phyloP scores from a whole-genome alignment of 306 rosid genomes.

The Cicer chorassanicum region DNA sequence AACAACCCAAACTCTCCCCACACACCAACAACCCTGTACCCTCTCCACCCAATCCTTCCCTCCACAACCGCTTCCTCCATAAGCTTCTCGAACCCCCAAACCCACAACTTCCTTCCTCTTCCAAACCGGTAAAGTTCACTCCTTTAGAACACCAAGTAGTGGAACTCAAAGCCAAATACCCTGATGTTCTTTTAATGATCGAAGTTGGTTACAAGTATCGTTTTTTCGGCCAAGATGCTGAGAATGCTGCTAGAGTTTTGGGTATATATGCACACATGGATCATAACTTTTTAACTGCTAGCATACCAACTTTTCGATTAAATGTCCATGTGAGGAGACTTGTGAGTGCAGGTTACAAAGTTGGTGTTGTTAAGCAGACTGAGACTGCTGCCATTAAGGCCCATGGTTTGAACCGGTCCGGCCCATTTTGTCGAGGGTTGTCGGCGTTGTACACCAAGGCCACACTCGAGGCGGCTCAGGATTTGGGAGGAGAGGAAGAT shows the following conservation, averaged over 20 bases:
- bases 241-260: constrained; percentile 73
- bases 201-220: constrained; percentile 91
- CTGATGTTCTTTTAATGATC: constrained; percentile 89
- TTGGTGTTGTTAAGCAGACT: constrained; percentile 93
- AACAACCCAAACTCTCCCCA: constrained; percentile 66
- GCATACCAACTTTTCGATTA: constrained; percentile 81
- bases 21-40: constrained; percentile 57
- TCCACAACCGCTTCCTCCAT: constrained; percentile 73
- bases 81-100: constrained; percentile 73
- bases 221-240: constrained; percentile 84
- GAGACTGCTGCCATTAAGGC: constrained; percentile 95
- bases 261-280: constrained; percentile 84
- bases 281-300: constrained; percentile 82
- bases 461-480: constrained; percentile 82
- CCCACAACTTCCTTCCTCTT: constrained; percentile 38
- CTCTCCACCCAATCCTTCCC: constrained; percentile 52
- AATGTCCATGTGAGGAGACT: constrained; percentile 92
- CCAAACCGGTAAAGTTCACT: constrained; percentile 57
- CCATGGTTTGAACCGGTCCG: constrained; percentile 68
- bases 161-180: constrained; percentile 68
- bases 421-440: constrained; percentile 83
- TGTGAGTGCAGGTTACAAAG: constrained; percentile 84
- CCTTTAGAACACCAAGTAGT: constrained; percentile 81
- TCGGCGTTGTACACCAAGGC: constrained; percentile 91
- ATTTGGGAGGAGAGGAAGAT: constrained; percentile 74